phyloP scores from a whole-genome alignment of 495 filamentous ascomycete species.

The Barbatosphaeria neglecta region DNA sequence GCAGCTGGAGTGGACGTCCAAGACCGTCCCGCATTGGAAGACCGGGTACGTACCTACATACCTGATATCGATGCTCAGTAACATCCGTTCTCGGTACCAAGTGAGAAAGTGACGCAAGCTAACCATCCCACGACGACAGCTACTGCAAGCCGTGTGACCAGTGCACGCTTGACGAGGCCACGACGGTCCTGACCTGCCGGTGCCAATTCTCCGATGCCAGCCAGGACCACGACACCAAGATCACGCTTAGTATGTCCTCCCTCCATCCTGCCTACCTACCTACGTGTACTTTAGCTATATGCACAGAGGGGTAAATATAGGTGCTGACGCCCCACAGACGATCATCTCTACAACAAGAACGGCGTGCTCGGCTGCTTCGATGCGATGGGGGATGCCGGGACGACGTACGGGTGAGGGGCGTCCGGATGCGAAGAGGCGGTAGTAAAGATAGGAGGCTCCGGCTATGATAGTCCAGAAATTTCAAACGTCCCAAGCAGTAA shows the following conservation, averaged over 20 bases:
- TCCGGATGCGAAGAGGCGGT: too few relatives aligned
- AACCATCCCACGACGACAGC: not conserved
- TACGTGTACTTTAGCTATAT: too few relatives aligned
- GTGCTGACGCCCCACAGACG: not conserved
- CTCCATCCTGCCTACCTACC: not conserved
- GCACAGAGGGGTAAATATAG: too few relatives aligned
- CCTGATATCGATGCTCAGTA: too few relatives aligned
- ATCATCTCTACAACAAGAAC: not conserved
- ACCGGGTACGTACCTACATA: not conserved
- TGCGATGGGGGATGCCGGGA: not conserved
- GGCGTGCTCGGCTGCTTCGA: not conserved
- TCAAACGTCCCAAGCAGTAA: too few relatives aligned
- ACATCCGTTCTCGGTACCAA: not conserved
- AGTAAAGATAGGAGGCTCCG: too few relatives aligned
- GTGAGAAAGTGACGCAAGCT: not conserved
- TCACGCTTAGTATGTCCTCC: not conserved
- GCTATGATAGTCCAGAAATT: too few relatives aligned
- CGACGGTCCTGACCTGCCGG: not conserved
- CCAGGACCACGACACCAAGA: not conserved
- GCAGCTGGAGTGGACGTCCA: not conserved
- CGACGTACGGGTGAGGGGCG: too few relatives aligned
- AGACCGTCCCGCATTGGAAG: not conserved
- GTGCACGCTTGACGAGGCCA: not conserved
- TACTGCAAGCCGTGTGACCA: not conserved
- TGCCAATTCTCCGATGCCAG: not conserved